Percentiles rank a stretch among this genome's conserved stretches.
phyloP scores from a whole-genome alignment of 768 basidiomycete species.

The Steccherinum ochraceum region DNA sequence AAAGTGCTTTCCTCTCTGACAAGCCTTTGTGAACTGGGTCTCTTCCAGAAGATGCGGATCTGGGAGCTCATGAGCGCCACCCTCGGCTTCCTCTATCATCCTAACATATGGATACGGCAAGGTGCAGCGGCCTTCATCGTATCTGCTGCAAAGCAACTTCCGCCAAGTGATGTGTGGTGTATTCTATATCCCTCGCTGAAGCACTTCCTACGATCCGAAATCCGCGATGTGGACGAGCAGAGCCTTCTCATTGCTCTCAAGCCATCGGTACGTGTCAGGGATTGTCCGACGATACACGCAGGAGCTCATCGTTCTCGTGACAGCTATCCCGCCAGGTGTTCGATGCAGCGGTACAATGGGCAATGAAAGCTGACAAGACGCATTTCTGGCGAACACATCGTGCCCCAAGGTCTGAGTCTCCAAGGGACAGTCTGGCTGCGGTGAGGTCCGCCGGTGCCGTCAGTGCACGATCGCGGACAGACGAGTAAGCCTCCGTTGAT shows the following conservation, averaged over 20 bases:
- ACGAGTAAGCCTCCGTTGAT: slow-evolving; percentile 61
- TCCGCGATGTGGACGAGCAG: slow-evolving; percentile 66
- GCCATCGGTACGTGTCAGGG: slow-evolving; percentile 61
- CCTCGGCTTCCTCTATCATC: slow-evolving; percentile 88
- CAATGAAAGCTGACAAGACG: slow-evolving; percentile 74
- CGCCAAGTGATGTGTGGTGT: slow-evolving; percentile 90
- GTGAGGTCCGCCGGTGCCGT: slow-evolving; percentile 45
- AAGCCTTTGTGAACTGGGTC: slow-evolving; percentile 80
- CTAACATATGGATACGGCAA: slow-evolving; percentile 93
- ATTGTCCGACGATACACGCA: background rate
- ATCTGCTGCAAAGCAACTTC: slow-evolving; percentile 76
- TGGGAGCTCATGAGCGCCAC: slow-evolving; percentile 94
- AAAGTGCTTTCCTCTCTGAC: slow-evolving; percentile 85
- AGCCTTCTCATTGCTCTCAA: slow-evolving; percentile 74
- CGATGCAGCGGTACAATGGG: slow-evolving; percentile 84
- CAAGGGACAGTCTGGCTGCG: slow-evolving; percentile 64
- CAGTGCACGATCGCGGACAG: slow-evolving; percentile 51
- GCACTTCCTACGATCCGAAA: slow-evolving; percentile 80
- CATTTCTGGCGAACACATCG: slow-evolving; percentile 69
- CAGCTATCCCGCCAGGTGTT: slow-evolving; percentile 68
- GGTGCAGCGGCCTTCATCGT: slow-evolving; percentile 86
- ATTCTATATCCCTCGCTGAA: slow-evolving; percentile 90
- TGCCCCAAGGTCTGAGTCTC: slow-evolving; percentile 54
- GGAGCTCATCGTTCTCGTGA: background rate
- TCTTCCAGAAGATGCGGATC: slow-evolving; percentile 92